Percentiles rank a stretch among this genome's conserved stretches.
These are phyloP conservation scores for Colletotrichum truncatum DNA, from an alignment of 2,329 filamentous ascomycete species.

Conservation along the genomic window DNA sequence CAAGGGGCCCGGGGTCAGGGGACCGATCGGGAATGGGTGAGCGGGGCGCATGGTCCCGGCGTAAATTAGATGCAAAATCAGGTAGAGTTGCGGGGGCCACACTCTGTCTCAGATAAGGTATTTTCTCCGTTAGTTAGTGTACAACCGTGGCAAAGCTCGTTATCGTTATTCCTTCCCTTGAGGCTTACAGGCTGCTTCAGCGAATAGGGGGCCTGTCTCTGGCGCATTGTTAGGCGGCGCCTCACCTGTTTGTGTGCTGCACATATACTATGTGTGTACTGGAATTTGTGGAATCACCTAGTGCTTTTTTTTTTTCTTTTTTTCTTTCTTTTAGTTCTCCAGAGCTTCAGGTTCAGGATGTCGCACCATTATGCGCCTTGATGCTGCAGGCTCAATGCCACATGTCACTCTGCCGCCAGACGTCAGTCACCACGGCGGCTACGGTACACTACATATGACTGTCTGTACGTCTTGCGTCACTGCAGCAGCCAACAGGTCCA, in stretches of 20 bases:
- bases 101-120: constrained; percentile 19
- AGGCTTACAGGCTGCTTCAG: not conserved
- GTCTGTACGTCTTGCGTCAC: not conserved
- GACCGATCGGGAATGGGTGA: not conserved
- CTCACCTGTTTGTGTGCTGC: not conserved
- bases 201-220: not conserved
- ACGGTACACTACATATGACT: not conserved
- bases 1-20: not conserved
- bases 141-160: not conserved
- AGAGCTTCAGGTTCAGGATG: constrained; percentile 14
- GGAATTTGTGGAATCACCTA: not conserved
- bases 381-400: constrained; percentile 6
- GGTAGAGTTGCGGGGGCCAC: constrained; percentile 15
- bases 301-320: not conserved
- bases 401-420: not conserved
- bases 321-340: not conserved
- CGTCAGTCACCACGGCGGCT: not conserved
- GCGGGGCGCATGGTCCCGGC: not conserved
- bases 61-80: constrained; percentile 22
- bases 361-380: constrained; percentile 16
- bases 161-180: not conserved
- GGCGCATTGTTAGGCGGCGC: not conserved
- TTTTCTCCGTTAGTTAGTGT: constrained; percentile 11
- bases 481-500: not conserved
- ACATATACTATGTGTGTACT: not conserved